These are phyloP conservation scores for Scutellospora calospora DNA, from an alignment of 371 early-diverging fungal genomes.

Conservation along the genomic window DNA sequence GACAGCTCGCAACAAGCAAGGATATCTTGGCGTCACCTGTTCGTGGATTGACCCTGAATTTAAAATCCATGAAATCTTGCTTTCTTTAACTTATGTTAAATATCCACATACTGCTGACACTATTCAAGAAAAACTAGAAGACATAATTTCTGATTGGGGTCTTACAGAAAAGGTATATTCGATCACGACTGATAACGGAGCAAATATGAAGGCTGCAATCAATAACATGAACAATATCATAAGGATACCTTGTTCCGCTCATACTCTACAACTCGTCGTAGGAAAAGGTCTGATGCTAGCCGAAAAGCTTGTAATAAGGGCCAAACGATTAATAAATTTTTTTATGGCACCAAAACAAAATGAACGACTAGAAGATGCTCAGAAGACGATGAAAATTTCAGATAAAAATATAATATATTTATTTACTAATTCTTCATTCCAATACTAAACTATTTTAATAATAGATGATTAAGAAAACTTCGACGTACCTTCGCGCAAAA, in stretches of 20 bases:
- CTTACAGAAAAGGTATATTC: background rate
- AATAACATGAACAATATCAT: background rate
- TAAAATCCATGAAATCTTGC: background rate
- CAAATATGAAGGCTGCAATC: background rate
- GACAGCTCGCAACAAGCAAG: background rate
- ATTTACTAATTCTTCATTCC: no score
- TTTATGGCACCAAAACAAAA: slow-evolving; percentile 12
- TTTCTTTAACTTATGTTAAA: background rate
- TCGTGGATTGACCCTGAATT: background rate
- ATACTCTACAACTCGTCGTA: background rate
- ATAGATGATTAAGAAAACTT: no score
- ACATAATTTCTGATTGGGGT: background rate
- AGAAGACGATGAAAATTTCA: background rate
- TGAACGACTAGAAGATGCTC: background rate
- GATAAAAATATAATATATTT: no score
- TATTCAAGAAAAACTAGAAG: background rate
- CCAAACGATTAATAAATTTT: background rate
- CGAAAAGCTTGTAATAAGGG: background rate
- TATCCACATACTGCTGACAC: background rate
- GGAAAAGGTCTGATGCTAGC: background rate
- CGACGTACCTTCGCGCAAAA: no score
- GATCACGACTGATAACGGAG: background rate
- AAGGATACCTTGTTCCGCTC: background rate
- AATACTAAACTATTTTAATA: no score
- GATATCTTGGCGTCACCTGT: background rate